These are phyloP conservation scores for Polygonum maritimum DNA, from an alignment of 148 eudicot genomes.

Conservation along the genomic window DNA sequence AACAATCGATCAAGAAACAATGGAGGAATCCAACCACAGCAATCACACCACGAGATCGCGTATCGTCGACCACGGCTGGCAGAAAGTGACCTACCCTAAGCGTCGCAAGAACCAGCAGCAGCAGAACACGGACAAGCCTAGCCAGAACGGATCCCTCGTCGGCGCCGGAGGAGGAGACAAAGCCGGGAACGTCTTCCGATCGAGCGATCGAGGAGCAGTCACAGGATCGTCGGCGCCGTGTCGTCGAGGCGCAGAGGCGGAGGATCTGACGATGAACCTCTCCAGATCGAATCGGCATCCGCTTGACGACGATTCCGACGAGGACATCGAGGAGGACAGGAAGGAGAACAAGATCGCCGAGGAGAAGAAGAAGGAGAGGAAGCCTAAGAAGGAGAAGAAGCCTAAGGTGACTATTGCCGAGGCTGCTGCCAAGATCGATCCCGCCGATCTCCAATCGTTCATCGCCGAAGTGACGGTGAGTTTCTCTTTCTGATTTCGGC, in stretches of 20 bases:
- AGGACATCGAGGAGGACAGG: background rate
- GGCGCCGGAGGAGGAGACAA: conserved; percentile 12
- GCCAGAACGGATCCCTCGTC: background rate
- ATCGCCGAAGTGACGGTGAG: conserved; percentile 33
- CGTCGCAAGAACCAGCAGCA: conserved; percentile 29
- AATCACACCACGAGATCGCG: conserved; percentile 18
- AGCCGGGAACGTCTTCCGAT: conserved; percentile 25
- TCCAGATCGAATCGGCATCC: conserved; percentile 24
- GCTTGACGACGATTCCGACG: conserved; percentile 25
- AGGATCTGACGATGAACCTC: background rate
- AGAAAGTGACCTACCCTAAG: conserved; percentile 43
- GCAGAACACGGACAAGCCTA: conserved; percentile 15
- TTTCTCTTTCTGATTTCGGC: background rate
- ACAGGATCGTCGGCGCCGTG: conserved; percentile 43
- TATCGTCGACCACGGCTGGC: conserved; percentile 28
- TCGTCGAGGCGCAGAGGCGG: conserved; percentile 38
- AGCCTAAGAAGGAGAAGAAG: conserved; percentile 35
- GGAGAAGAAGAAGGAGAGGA: conserved; percentile 14
- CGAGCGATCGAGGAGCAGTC: conserved; percentile 47
- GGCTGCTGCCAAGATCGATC: conserved; percentile 48
- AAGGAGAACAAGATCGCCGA: background rate
- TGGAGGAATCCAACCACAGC: conserved; percentile 34
- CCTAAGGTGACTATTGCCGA: conserved; percentile 44
- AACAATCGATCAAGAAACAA: background rate
- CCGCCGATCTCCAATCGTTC: conserved; percentile 37